Evolutionary conservation across 257 asterid genomes (phyloP), one percentile per base, ranked within the genome.

Genomic region (Primulina tabacum): DNA sequence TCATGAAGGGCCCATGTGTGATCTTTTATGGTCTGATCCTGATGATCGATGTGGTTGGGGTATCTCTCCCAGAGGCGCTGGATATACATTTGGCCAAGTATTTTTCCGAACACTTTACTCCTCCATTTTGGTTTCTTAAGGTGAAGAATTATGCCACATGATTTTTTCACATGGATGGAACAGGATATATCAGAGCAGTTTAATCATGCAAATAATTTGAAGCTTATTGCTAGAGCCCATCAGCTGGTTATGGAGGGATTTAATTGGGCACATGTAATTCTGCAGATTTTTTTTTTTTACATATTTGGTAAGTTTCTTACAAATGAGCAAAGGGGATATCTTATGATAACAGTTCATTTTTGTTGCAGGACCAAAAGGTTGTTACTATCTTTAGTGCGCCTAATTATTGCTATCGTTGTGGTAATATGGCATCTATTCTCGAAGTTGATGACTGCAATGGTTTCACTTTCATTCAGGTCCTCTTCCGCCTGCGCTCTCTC

Each of bases 31-130:
- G 96, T 90, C 96, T 20, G 96, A 89, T 65, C 95, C 92, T 52
- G 96, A 89, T 79, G 95, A 89, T 77, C 90, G 92, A 5, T 87
- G 89, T 66, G 96, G 96, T 73, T 89, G 95, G 96, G 96, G 95
- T 40, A 86, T 87, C 72, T 89, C 96, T 68, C 95, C 96, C 10
- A 78, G 96, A 79, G 96, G 96, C 59, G 96, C 95, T 76, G 96
- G 96, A 73, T 89, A 87, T 79, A 89, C 90, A 62, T 89, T 89
- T 71, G 96, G 95, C 82, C 95, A 87, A 76, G 96, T 89, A 86
- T 62, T 20, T 57, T 61, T 70, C 59, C 75, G 68, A 37, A 60
- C 35, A 28, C 37, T 67, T 32, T 0, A 4, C 33, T 67, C 67
- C 34, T 50, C 29, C 58, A 59, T 59, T 63, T 14, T 40, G 21